Conservation (phyloP, 805 yeast genomes). For the Metschnikowia henanensis region DNA sequence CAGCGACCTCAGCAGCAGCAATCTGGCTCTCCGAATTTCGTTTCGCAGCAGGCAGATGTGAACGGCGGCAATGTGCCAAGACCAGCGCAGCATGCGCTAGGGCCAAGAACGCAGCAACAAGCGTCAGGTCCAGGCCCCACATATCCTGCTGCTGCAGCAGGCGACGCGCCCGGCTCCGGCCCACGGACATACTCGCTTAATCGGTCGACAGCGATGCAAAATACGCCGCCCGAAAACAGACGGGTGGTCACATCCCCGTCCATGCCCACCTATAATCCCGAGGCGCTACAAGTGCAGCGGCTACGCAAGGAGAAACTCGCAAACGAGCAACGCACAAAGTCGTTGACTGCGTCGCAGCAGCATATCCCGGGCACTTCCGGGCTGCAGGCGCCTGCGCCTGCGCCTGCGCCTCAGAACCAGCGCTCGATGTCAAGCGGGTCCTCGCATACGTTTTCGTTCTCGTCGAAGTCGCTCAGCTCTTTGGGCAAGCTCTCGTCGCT, state of each 20-base stretch:
- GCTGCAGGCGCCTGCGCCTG: not conserved
- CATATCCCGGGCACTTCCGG: not conserved
- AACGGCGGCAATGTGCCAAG: not conserved
- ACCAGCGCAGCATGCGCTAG: too few relatives aligned
- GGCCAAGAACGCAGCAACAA: too few relatives aligned
- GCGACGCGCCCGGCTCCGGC: too few relatives aligned
- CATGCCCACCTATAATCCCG: conserved; percentile 9
- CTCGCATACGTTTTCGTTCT: conserved; percentile 24
- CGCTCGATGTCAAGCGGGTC: conserved; percentile 30
- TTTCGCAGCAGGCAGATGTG: not conserved
- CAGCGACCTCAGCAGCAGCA: not conserved
- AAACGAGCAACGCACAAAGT: conserved; percentile 13
- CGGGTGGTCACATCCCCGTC: conserved; percentile 18
- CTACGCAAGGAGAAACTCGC: conserved; percentile 8
- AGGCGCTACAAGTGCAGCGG: conserved; percentile 10
- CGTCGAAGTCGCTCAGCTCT: conserved; percentile 43
- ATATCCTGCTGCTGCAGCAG: too few relatives aligned
- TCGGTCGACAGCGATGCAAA: not conserved
- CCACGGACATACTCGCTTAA: too few relatives aligned
- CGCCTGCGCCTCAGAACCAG: conserved; percentile 19
- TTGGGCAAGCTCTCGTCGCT: conserved; percentile 40
- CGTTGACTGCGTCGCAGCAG: conserved; percentile 15
- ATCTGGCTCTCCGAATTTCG: not conserved
- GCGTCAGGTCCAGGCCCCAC: too few relatives aligned
- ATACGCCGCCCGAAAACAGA: conserved; percentile 7